These are phyloP conservation scores for Neonectria neomacrospora DNA, from an alignment of 2,329 filamentous ascomycete species.

Conservation along the genomic window DNA sequence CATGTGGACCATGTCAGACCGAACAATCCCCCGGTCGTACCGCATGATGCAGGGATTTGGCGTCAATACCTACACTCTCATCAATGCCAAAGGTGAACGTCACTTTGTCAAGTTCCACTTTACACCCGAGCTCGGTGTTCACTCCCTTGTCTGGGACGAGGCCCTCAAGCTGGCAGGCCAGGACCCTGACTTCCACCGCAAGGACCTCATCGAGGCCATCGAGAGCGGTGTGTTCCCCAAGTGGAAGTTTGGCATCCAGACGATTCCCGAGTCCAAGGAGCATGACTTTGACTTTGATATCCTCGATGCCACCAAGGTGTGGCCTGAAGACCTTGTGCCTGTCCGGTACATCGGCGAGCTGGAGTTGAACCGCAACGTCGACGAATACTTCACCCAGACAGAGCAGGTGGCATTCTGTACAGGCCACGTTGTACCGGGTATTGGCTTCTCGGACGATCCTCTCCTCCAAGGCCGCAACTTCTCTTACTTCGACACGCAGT, in stretches of 20 bases:
- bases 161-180: constrained; percentile 78
- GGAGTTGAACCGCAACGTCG: constrained; percentile 81
- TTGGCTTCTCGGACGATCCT: constrained; percentile 81
- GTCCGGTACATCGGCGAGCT: constrained; percentile 82
- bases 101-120: constrained; percentile 84
- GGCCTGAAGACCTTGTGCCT: constrained; percentile 82
- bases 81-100: constrained; percentile 74
- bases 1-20: constrained; percentile 82
- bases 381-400: constrained; percentile 84
- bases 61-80: constrained; percentile 80
- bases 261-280: constrained; percentile 75
- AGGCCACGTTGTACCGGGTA: constrained; percentile 80
- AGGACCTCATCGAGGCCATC: constrained; percentile 80
- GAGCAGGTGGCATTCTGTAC: constrained; percentile 89
- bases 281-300: constrained; percentile 88
- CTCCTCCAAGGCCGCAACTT: constrained; percentile 79
- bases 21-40: constrained; percentile 77
- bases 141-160: constrained; percentile 83
- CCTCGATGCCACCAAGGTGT: constrained; percentile 85
- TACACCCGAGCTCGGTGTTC: constrained; percentile 78
- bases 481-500: constrained; percentile 55
- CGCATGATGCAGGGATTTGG: constrained; percentile 91
- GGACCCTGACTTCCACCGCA: constrained; percentile 84
- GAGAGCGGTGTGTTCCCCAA: constrained; percentile 76
- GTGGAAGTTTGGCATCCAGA: constrained; percentile 87